phyloP scores from a whole-genome alignment of 345 rosid genomes.

The Dovyalis caffra region DNA sequence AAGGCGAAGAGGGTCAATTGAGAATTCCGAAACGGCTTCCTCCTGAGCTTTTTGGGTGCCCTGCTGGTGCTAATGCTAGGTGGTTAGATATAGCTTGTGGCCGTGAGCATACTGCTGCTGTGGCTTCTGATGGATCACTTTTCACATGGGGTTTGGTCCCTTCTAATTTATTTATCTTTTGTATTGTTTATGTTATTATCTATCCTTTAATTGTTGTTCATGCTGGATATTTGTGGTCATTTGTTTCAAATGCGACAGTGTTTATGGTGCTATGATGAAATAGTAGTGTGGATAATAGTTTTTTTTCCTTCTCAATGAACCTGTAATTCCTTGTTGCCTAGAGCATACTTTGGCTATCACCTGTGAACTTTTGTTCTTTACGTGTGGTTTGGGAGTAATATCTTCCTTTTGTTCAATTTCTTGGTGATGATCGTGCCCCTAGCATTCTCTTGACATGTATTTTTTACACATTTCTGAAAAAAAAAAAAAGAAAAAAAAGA shows the following conservation, averaged over 20 bases:
- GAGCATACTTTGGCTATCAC: not conserved
- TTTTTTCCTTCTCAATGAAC: not conserved
- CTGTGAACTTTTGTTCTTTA: not conserved
- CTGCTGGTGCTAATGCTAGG: conserved; percentile 67
- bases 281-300: too few relatives aligned
- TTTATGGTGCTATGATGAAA: not conserved
- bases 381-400: not conserved
- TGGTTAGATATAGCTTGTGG: conserved; percentile 96
- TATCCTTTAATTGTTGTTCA: not conserved
- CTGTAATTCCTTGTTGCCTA: not conserved
- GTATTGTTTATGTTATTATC: not conserved
- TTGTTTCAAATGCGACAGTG: not conserved
- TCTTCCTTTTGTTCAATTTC: not conserved
- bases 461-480: too few relatives aligned
- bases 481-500: too few relatives aligned
- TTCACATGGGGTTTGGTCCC: conserved; percentile 84
- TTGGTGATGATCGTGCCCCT: too few relatives aligned
- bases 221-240: not conserved
- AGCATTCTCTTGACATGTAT: too few relatives aligned
- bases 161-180: not conserved
- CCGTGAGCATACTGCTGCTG: conserved; percentile 91
- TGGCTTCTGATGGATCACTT: conserved; percentile 95
- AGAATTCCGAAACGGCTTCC: conserved; percentile 92
- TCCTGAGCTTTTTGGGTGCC: conserved; percentile 91
- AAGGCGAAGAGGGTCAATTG: conserved; percentile 60